Base-by-base conservation (phyloP, 2,329 filamentous ascomycete species). In the Chrysoporthe cubensis region DNA sequence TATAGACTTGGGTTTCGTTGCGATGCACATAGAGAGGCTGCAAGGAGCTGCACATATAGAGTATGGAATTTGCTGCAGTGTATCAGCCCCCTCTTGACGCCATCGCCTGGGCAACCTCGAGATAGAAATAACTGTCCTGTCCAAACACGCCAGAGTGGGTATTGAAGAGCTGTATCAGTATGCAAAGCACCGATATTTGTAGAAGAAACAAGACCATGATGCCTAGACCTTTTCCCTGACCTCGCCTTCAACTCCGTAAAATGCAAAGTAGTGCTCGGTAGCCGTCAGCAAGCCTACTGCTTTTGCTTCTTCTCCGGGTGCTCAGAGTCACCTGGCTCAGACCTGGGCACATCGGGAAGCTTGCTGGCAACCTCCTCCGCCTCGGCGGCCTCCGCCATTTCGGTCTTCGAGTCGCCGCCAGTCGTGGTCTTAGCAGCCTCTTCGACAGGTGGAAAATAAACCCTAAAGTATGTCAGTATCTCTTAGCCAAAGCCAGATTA, bases 371-470 rank as follows among this genome's bases (percentile, higher is more conserved):
- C 68, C 16, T 74, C 71, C 52, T 75, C 63, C 1, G 75, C 73
- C 44, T 74, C 37, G 61, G 62, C 64, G 16, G 68, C 61, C 5
- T 71, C 60, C 13, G 68, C 63, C 8, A 44, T 61, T 13, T 69
- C 52, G 64, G 59, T 54, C 21, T 37, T 54, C 13, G 56, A 56
- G n/a, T 50, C 62, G 9, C 65, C 48, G 4, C 63, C 60, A 3
- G 56, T 43, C n/a, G 62, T 57, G 60, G 59, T 32, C 57, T 50
- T 66, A 9, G 57, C 59, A 60, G 58, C 58, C 48, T 72, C 67
- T 37, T 69, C 40, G 0, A 76, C 71, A 3, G 76, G 75, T 6
- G 76, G 76, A 62, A 78, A 76, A 68, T 73, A 75, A 0, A 73
- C 61, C 11, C 76, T 78, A 11, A 9, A 46, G 34, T 18, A 14